Percentiles rank a stretch among this genome's conserved stretches.
phyloP scores from a whole-genome alignment of 129 eudicot genomes.

The Flaveria ramosissima region DNA sequence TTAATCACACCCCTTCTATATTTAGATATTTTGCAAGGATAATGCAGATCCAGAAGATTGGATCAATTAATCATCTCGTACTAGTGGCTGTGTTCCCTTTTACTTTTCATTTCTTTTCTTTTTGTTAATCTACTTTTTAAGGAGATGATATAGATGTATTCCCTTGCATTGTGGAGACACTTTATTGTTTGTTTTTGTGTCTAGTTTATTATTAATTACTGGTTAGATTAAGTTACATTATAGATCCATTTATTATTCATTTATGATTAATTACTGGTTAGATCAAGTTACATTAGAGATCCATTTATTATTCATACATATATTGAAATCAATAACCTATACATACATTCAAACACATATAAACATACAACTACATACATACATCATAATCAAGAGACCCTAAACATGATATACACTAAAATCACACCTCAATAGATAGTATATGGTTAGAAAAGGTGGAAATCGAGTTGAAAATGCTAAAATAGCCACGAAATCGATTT shows the following conservation, averaged over 20 bases:
- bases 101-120: conserved; percentile 2
- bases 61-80: conserved; percentile 8
- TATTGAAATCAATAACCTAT: no score
- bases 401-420: no score
- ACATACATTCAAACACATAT: no score
- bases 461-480: no score
- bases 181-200: conserved; percentile 1
- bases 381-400: no score
- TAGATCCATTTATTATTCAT: neutral
- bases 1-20: neutral
- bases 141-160: neutral
- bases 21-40: conserved; percentile 13
- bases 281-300: neutral
- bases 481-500: no score
- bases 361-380: no score
- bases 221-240: neutral
- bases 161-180: conserved; percentile 17
- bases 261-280: neutral
- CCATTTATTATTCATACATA: neutral
- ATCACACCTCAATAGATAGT: no score
- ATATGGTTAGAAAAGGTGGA: no score
- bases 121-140: conserved; percentile 8
- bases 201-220: neutral
- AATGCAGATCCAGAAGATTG: conserved; percentile 9
- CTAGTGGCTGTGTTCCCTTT: conserved; percentile 13